phyloP scores from a whole-genome alignment of 257 asterid species.

The Plantago ovata region DNA sequence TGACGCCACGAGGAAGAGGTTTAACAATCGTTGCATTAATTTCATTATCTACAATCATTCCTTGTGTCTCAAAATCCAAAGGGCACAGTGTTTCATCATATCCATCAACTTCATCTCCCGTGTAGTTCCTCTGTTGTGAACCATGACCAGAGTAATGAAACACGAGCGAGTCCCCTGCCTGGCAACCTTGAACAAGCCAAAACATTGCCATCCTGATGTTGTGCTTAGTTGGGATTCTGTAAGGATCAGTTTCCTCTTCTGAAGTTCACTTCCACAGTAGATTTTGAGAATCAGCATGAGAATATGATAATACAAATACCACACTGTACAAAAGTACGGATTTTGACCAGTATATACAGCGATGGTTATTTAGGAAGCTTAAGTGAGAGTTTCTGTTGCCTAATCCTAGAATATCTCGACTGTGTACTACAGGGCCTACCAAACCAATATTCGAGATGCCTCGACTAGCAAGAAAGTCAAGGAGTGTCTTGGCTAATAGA shows the following conservation, averaged over 20 bases:
- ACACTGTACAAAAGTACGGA: too few species aligned
- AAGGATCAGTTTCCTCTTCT: constrained; percentile 87
- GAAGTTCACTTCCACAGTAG: constrained; percentile 29
- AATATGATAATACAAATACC: background rate
- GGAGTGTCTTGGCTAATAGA: background rate
- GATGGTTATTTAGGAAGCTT: background rate
- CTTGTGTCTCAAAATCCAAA: constrained; percentile 66
- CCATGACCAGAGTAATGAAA: constrained; percentile 96
- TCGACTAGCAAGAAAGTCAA: background rate
- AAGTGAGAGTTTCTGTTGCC: too few species aligned
- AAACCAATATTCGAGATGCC: too few species aligned
- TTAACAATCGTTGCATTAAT: constrained; percentile 69
- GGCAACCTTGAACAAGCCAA: constrained; percentile 89
- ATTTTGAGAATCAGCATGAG: constrained; percentile 11
- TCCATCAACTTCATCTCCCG: constrained; percentile 92
- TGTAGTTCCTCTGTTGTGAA: constrained; percentile 72
- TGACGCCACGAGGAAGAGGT: constrained; percentile 84
- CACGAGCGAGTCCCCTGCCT: constrained; percentile 91
- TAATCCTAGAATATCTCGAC: too few species aligned
- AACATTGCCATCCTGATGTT: constrained; percentile 89
- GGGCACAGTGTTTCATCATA: constrained; percentile 91
- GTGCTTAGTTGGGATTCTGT: constrained; percentile 76
- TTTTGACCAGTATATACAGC: too few species aligned
- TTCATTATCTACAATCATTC: constrained; percentile 84
- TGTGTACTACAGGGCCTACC: too few species aligned